Evolutionary conservation across 371 early-diverging fungal genomes (phyloP), one percentile per base, ranked within the genome.

Genomic region (Mortierella sp.): DNA sequence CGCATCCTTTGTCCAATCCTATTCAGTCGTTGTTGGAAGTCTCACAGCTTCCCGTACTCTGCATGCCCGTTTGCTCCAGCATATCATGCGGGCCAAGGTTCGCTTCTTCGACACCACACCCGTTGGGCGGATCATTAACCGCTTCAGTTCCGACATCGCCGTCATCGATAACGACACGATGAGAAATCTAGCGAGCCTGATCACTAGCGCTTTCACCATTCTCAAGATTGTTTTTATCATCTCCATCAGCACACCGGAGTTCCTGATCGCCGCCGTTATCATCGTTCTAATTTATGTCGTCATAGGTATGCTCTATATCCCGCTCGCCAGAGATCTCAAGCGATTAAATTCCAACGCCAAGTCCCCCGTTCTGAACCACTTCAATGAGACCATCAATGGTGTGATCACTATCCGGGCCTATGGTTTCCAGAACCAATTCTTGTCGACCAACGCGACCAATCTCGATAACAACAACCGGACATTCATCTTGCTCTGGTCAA

Each of bases 91-190:
- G 8, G 90, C 95, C 14, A 95, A 96, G n/a, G 94, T 94, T 92
- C 83, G 88, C 0, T 96, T 94, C 71, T 92, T 92, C 72, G 92
- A 95, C 64, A 88, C 91, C 0, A 95, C 94, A 3, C 97, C 95
- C 0, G 73, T 94, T 8, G 96, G 96, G 19, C 89, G 93, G 48
- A 92, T 95, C 44, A 71, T 96, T 52, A 89, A 94, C 57, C 85
- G 92, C 56, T 97, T 97, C 80, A 92, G 94, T 68, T 91, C 93
- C 51, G 95, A 97, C 80, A 87, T 94, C 50, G 88, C 89, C 61
- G 85, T 89, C 14, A 85, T 94, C 5, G 97, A 97, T 72, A 94
- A 94, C 64, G 73, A 80, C 0, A 82, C 89, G 50, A 93, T 86
- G 61, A 83, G 81, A 72, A 83, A 64, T 26, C 92, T 82, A 84